A percentile compares a stretch with the other conserved stretches of the same genome.
Conservation (phyloP, 2,329 filamentous ascomycete species). For the Hymenoscyphus albidus region DNA sequence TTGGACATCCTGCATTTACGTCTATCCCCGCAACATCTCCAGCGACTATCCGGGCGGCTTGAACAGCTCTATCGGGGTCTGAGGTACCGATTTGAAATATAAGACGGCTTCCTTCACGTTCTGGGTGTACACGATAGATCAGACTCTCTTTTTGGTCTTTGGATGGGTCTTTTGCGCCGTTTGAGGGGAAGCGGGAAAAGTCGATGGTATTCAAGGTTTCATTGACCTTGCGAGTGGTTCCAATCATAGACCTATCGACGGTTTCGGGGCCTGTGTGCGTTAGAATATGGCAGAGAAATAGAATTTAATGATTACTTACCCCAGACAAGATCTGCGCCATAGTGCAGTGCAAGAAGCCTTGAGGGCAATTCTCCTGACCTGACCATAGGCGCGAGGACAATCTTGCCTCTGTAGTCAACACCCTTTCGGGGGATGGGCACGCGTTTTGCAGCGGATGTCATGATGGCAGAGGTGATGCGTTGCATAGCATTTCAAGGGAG, state of each 20-base stretch:
- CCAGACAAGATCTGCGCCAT: slow-evolving; percentile 97
- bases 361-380: slow-evolving; percentile 94
- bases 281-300: background rate
- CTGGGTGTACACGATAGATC: slow-evolving; percentile 81
- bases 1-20: slow-evolving; percentile 96
- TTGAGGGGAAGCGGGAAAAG: slow-evolving; percentile 73
- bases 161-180: slow-evolving; percentile 54
- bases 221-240: slow-evolving; percentile 75
- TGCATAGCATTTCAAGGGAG: slow-evolving; percentile 32
- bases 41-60: slow-evolving; percentile 80
- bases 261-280: slow-evolving; percentile 73
- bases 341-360: slow-evolving; percentile 82
- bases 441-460: slow-evolving; percentile 57
- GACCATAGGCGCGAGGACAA: slow-evolving; percentile 97
- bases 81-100: slow-evolving; percentile 93
- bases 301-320: slow-evolving; percentile 48
- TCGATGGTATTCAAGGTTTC: slow-evolving; percentile 75
- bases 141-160: slow-evolving; percentile 58
- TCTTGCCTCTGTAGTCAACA: slow-evolving; percentile 88
- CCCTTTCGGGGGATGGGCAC: slow-evolving; percentile 84
- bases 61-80: slow-evolving; percentile 74
- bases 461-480: slow-evolving; percentile 46
- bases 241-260: slow-evolving; percentile 87
- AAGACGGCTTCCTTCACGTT: slow-evolving; percentile 67
- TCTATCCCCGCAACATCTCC: slow-evolving; percentile 90